phyloP scores from a whole-genome alignment of 108 stramenopile genomes.

The Aureococcus anophagefferens region DNA sequence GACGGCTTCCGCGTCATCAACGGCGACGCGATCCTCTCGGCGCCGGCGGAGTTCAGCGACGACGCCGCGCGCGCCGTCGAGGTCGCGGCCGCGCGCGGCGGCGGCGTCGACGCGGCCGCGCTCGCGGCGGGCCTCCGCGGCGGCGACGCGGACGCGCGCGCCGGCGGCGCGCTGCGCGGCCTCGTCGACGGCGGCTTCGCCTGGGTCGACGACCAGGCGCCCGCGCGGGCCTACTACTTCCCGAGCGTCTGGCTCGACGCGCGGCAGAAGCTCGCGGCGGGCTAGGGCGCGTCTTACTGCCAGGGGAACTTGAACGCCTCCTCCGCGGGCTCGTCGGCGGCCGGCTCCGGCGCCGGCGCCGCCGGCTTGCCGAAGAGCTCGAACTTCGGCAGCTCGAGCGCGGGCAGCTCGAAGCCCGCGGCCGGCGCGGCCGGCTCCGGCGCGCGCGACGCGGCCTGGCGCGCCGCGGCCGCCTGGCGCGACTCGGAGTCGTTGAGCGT shows the following conservation, averaged over 20 bases:
- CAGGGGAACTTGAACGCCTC: too few relatives aligned
- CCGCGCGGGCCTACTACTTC: not conserved
- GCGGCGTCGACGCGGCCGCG: not conserved
- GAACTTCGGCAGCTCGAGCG: too few relatives aligned
- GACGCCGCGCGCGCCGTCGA: conserved; percentile 2
- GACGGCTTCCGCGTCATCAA: conserved; percentile 4
- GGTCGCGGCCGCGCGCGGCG: not conserved
- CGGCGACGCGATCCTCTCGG: not conserved
- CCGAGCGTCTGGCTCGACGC: not conserved
- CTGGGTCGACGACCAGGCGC: not conserved
- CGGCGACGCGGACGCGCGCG: not conserved
- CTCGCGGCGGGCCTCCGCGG: not conserved
- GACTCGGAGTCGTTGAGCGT: too few relatives aligned
- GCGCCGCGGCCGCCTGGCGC: too few relatives aligned
- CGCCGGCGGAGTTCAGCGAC: conserved; percentile 8
- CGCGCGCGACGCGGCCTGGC: too few relatives aligned
- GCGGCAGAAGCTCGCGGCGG: not conserved
- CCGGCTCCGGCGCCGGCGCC: too few relatives aligned
- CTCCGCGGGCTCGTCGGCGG: too few relatives aligned
- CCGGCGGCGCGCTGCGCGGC: not conserved
- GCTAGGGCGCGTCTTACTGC: too few relatives aligned
- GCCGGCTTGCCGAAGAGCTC: too few relatives aligned
- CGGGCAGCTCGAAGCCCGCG: too few relatives aligned
- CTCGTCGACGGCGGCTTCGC: not conserved
- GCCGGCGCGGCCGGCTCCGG: too few relatives aligned